phyloP scores from a whole-genome alignment of 2,329 filamentous ascomycete genomes.

The Fusarium nelsonii region DNA sequence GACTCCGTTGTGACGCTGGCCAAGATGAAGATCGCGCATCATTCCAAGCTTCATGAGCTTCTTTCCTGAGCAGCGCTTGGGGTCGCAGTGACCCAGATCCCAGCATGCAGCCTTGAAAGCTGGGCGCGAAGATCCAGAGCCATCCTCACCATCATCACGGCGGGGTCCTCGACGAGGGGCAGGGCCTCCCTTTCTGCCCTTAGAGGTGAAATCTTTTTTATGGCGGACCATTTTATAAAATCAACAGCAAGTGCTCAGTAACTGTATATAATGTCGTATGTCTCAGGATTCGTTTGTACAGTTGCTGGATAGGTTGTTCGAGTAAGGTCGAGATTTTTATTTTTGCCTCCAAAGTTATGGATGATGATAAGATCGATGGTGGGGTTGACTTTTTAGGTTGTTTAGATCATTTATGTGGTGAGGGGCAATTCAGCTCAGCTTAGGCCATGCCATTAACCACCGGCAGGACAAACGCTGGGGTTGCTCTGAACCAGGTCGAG shows the following conservation, averaged over 20 bases:
- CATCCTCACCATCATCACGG: constrained; percentile 54
- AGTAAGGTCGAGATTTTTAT: constrained; percentile 16
- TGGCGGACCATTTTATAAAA: constrained; percentile 82
- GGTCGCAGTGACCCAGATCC: constrained; percentile 98
- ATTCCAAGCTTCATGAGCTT: constrained; percentile 90
- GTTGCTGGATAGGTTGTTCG: neutral
- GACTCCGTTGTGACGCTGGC: constrained; percentile 91
- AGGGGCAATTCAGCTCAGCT: constrained; percentile 28
- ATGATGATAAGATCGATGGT: constrained; percentile 31
- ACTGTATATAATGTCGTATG: neutral
- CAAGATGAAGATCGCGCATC: constrained; percentile 92
- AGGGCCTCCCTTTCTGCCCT: constrained; percentile 77
- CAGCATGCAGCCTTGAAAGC: constrained; percentile 94
- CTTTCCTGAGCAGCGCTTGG: constrained; percentile 96
- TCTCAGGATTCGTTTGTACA: neutral
- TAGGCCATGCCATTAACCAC: neutral
- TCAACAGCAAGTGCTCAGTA: neutral
- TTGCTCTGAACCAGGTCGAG: constrained; percentile 3
- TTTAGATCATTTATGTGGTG: constrained; percentile 3
- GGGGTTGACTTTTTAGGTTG: constrained; percentile 21
- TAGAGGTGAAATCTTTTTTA: constrained; percentile 85
- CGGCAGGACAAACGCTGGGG: constrained; percentile 6
- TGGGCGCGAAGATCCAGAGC: constrained; percentile 56
- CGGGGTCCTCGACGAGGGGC: constrained; percentile 65
- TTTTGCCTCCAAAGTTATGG: constrained; percentile 17